Conservation (phyloP, 345 rosid genomes). For the Limnanthes douglasii region DNA sequence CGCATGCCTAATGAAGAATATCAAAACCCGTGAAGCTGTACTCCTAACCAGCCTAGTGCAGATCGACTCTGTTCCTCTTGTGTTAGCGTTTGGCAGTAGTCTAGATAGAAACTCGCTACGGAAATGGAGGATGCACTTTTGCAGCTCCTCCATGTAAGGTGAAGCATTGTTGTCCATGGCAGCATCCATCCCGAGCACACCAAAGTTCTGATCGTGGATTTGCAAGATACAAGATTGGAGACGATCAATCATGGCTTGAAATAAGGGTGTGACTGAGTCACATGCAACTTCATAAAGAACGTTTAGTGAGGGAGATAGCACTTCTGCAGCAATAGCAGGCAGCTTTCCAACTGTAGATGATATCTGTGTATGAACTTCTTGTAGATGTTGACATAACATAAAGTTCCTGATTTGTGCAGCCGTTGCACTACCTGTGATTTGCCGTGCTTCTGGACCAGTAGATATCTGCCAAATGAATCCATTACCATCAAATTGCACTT, state of each 20-base stretch:
- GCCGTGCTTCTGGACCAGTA: constrained; percentile 91
- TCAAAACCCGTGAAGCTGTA: constrained; percentile 81
- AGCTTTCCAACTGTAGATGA: constrained; percentile 52
- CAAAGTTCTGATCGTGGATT: constrained; percentile 88
- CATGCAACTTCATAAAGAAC: constrained; percentile 73
- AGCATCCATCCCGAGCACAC: constrained; percentile 56
- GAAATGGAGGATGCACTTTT: constrained; percentile 77
- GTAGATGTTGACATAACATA: constrained; percentile 82
- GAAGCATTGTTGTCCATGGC: constrained; percentile 81
- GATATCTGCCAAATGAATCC: constrained; percentile 58
- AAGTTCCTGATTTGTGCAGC: constrained; percentile 80
- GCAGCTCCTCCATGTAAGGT: constrained; percentile 95
- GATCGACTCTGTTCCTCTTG: constrained; percentile 59
- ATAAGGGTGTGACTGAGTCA: constrained; percentile 79
- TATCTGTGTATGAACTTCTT: constrained; percentile 68
- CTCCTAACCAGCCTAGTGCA: constrained; percentile 85
- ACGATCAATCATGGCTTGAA: constrained; percentile 82
- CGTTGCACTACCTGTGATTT: constrained; percentile 72
- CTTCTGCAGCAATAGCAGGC: constrained; percentile 72
- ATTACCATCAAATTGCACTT: too few species aligned
- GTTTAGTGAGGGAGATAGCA: constrained; percentile 62
- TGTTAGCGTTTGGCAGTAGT: constrained; percentile 47
- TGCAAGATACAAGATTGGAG: constrained; percentile 86
- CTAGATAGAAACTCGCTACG: constrained; percentile 74
- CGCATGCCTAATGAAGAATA: constrained; percentile 82